Evolutionary conservation across 2,329 filamentous ascomycete species (phyloP).

Genomic region (Fusarium piperis): DNA sequence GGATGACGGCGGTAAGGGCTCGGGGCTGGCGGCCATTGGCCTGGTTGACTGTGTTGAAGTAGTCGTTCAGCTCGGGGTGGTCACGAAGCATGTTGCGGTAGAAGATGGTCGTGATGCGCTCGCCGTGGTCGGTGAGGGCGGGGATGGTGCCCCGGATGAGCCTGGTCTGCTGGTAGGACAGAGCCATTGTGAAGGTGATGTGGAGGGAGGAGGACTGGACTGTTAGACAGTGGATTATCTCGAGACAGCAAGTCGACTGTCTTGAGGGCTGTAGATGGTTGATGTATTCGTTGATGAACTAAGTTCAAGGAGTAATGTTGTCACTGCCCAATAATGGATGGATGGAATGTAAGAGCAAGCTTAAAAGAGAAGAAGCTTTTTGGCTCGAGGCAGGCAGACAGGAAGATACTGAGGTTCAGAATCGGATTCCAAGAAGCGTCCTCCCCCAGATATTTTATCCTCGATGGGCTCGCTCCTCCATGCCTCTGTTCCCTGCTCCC

Average conservation of each 20-base stretch:
- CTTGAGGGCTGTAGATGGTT: background rate
- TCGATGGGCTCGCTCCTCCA: conserved; percentile 6
- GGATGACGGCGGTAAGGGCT: conserved; percentile 58
- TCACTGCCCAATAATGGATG: background rate
- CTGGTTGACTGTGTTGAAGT: conserved; percentile 68
- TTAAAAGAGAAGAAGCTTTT: background rate
- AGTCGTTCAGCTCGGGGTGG: conserved; percentile 72
- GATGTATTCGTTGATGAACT: background rate
- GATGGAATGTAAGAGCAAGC: background rate
- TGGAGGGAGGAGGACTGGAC: background rate
- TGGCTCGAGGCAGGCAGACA: background rate
- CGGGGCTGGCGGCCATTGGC: conserved; percentile 49
- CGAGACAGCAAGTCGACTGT: background rate
- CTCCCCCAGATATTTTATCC: conserved; percentile 40
- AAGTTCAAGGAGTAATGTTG: background rate
- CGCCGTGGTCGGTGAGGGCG: conserved; percentile 72
- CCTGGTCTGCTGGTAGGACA: conserved; percentile 65
- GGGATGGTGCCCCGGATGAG: conserved; percentile 78
- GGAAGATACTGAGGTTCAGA: conserved; percentile 8
- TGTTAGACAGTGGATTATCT: background rate
- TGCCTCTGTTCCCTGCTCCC: conserved; percentile 8
- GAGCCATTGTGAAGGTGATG: conserved; percentile 45
- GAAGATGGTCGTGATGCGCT: conserved; percentile 75
- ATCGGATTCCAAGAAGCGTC: background rate
- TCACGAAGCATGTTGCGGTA: conserved; percentile 74